These are phyloP conservation scores for Alternaria sp. DNA, from an alignment of 2,329 filamentous ascomycete genomes.

Conservation along the genomic window DNA sequence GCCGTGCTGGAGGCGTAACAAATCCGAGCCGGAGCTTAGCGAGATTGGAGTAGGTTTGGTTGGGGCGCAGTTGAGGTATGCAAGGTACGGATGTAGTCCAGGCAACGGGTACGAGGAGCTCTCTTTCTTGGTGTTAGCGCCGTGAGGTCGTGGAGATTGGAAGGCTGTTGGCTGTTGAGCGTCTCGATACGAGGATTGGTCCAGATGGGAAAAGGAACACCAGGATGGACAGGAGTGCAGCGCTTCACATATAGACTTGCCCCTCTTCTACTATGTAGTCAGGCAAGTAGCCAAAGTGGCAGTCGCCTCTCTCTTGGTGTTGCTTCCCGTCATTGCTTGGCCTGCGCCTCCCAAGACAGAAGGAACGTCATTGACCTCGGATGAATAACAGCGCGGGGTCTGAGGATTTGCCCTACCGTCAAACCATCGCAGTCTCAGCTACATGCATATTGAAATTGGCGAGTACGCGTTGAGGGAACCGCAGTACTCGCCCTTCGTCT, in stretches of 20 bases:
- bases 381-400: slow-evolving; percentile 2
- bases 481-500: not conserved
- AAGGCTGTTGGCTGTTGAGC: not conserved
- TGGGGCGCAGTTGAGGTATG: not conserved
- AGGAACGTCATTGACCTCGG: slow-evolving; percentile 23
- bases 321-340: slow-evolving; percentile 26
- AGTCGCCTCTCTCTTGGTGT: slow-evolving; percentile 11
- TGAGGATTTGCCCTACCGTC: slow-evolving; percentile 2
- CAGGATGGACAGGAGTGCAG: not conserved
- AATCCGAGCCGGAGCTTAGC: not conserved
- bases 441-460: slow-evolving; percentile 2
- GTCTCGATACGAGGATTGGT: not conserved
- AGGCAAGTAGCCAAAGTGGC: slow-evolving; percentile 10
- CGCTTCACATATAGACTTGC: slow-evolving; percentile 14
- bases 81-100: slow-evolving; percentile 13
- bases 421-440: slow-evolving; percentile 15
- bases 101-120: not conserved
- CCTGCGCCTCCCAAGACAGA: slow-evolving; percentile 15
- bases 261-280: not conserved
- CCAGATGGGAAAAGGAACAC: not conserved
- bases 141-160: not conserved
- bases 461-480: not conserved
- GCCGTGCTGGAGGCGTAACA: not conserved
- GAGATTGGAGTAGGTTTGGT: not conserved
- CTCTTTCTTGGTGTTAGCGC: not conserved